These are phyloP conservation scores for Mycocentrospora acerina DNA, from an alignment of 2,329 filamentous ascomycete genomes.

Conservation along the genomic window DNA sequence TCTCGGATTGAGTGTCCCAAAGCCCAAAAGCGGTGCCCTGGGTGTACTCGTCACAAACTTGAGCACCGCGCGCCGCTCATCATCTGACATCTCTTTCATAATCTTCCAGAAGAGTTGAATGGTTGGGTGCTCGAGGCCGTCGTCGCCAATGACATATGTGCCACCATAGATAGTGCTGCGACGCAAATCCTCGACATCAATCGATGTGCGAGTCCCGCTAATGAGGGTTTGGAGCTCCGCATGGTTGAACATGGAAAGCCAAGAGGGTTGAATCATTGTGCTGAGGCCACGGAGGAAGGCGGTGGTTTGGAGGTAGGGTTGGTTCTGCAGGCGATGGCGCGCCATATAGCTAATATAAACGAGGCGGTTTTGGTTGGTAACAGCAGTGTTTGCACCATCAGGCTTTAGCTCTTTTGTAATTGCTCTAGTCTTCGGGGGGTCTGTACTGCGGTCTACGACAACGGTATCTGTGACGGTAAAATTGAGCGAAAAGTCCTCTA, in stretches of 20 bases:
- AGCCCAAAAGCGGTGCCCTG: constrained; percentile 84
- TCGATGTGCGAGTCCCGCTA: constrained; percentile 80
- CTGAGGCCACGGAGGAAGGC: constrained; percentile 86
- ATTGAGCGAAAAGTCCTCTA: constrained; percentile 78
- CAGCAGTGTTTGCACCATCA: constrained; percentile 71
- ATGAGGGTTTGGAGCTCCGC: constrained; percentile 90
- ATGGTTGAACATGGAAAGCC: constrained; percentile 99
- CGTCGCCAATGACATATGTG: constrained; percentile 85
- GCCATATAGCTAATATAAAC: constrained; percentile 95
- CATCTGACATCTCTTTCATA: constrained; percentile 73
- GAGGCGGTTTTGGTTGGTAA: constrained; percentile 89
- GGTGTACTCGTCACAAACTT: constrained; percentile 97
- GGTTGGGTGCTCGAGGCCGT: constrained; percentile 80
- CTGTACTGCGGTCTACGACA: constrained; percentile 34
- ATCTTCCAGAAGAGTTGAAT: constrained; percentile 90
- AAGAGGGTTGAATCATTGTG: constrained; percentile 84
- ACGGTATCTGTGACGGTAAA: constrained; percentile 82
- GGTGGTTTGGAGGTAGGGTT: constrained; percentile 77
- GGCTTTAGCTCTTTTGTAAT: constrained; percentile 75
- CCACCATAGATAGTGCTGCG: constrained; percentile 85
- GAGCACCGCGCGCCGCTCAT: constrained; percentile 79
- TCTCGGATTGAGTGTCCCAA: constrained; percentile 77
- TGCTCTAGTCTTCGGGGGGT: constrained; percentile 54
- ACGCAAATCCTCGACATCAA: constrained; percentile 84
- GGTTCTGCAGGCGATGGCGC: constrained; percentile 78